These are phyloP conservation scores for Trematosphaeria pertusa DNA, from an alignment of 2,329 filamentous ascomycete genomes.

Conservation along the genomic window DNA sequence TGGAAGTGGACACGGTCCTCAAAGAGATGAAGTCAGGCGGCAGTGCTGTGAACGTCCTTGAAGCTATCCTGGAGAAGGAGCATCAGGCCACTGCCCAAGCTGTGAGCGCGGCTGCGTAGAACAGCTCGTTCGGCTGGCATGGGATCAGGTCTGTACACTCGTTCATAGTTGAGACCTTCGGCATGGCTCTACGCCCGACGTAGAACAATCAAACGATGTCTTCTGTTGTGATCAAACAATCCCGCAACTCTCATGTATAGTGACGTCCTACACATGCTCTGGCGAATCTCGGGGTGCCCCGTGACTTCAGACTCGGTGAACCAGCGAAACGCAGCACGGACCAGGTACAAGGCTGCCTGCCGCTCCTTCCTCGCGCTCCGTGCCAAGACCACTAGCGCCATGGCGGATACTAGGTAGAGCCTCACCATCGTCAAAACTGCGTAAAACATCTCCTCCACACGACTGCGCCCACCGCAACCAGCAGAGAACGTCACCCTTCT, in stretches of 20 bases:
- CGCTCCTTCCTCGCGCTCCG: too few relatives aligned
- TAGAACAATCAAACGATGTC: background rate
- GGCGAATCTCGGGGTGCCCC: too few relatives aligned
- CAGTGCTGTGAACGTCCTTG: constrained; percentile 54
- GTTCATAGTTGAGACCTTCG: constrained; percentile 35
- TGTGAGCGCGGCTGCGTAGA: constrained; percentile 52
- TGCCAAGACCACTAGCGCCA: too few relatives aligned
- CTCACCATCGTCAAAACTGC: constrained; percentile 15
- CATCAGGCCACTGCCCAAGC: constrained; percentile 51
- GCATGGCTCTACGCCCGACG: background rate
- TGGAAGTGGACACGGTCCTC: constrained; percentile 68
- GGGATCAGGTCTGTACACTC: constrained; percentile 38
- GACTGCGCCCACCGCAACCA: constrained; percentile 25
- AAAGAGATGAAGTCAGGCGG: constrained; percentile 61
- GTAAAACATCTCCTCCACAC: constrained; percentile 17
- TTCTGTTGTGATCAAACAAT: background rate
- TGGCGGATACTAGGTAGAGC: too few relatives aligned
- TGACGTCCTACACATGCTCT: too few relatives aligned
- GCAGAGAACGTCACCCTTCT: constrained; percentile 10
- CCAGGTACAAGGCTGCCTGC: too few relatives aligned
- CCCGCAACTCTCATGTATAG: background rate
- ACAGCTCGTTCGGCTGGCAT: background rate
- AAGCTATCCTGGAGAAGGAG: constrained; percentile 57
- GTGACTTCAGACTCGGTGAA: too few relatives aligned
- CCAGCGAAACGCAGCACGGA: too few relatives aligned